phyloP scores from a whole-genome alignment of 495 filamentous ascomycete species.

The Penicillium roqueforti region DNA sequence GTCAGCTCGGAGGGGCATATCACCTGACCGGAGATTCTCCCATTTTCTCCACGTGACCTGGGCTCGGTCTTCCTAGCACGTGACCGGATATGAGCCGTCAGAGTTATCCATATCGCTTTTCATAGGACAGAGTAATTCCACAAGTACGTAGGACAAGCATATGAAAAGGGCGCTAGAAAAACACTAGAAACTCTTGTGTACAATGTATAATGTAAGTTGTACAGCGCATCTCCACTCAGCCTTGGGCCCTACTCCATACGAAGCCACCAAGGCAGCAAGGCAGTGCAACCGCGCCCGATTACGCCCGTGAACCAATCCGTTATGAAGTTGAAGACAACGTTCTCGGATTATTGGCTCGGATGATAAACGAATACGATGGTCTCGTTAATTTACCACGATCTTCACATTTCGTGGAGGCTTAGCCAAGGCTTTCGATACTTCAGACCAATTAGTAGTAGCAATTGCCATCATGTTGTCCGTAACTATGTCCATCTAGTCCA shows the following conservation, averaged over 20 bases:
- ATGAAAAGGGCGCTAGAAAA: neutral
- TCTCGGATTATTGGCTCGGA: neutral
- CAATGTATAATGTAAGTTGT: neutral
- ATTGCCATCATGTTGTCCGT: neutral
- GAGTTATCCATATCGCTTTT: neutral
- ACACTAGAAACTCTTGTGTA: neutral
- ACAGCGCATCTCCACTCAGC: neutral
- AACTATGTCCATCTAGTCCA: neutral
- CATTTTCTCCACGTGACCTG: neutral
- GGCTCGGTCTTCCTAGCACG: neutral
- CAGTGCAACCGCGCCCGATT: conserved; percentile 7
- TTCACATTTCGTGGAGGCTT: neutral
- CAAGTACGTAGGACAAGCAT: neutral
- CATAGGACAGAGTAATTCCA: too few relatives aligned
- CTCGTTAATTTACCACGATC: neutral
- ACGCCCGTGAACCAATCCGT: neutral
- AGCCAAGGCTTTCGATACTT: neutral
- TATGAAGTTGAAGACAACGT: neutral
- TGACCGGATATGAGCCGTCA: neutral
- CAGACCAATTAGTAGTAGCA: neutral
- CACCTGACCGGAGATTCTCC: neutral
- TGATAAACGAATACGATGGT: neutral
- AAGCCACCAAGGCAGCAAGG: neutral
- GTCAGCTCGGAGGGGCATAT: conserved; percentile 1
- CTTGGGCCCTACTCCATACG: conserved; percentile 1